Percentiles rank a stretch among this genome's conserved stretches.
Conservation (phyloP, 805 yeast species). For the Candida corydali region DNA sequence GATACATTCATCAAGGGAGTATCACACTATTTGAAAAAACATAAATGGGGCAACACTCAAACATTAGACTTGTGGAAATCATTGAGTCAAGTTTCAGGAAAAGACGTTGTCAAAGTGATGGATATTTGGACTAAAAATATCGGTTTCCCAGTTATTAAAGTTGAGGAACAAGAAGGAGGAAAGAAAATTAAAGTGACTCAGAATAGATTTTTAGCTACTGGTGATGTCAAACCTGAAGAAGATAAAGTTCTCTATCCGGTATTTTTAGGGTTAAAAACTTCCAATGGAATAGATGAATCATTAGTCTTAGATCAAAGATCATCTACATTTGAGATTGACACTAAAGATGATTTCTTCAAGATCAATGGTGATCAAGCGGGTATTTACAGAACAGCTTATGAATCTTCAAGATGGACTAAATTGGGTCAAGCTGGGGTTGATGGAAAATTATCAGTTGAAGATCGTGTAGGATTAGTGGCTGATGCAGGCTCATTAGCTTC, state of each 20-base stretch:
- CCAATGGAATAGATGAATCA: slow-evolving; percentile 57
- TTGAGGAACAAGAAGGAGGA: slow-evolving; percentile 52
- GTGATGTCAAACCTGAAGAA: slow-evolving; percentile 73
- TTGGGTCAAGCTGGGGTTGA: slow-evolving; percentile 58
- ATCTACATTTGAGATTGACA: slow-evolving; percentile 36
- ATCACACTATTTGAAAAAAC: slow-evolving; percentile 68
- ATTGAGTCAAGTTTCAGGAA: slow-evolving; percentile 63
- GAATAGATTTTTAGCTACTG: slow-evolving; percentile 71
- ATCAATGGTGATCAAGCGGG: slow-evolving; percentile 73
- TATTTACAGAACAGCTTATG: slow-evolving; percentile 69
- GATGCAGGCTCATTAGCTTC: slow-evolving; percentile 70
- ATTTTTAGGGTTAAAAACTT: slow-evolving; percentile 61
- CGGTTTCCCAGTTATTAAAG: slow-evolving; percentile 73
- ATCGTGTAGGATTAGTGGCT: slow-evolving; percentile 76
- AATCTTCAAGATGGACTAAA: slow-evolving; percentile 64
- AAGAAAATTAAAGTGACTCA: slow-evolving; percentile 56
- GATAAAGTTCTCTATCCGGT: slow-evolving; percentile 66
- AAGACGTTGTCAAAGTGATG: slow-evolving; percentile 71
- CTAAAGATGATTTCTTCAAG: slow-evolving; percentile 53
- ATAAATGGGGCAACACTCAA: slow-evolving; percentile 72
- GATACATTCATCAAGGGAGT: slow-evolving; percentile 77
- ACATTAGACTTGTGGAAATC: slow-evolving; percentile 79
- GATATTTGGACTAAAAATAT: slow-evolving; percentile 75
- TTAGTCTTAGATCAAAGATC: slow-evolving; percentile 46
- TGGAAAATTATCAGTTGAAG: slow-evolving; percentile 64